Percentiles rank a stretch among this genome's conserved stretches.
phyloP scores from a whole-genome alignment of 768 basidiomycete species.

The Xerocomellus chrysenteron region DNA sequence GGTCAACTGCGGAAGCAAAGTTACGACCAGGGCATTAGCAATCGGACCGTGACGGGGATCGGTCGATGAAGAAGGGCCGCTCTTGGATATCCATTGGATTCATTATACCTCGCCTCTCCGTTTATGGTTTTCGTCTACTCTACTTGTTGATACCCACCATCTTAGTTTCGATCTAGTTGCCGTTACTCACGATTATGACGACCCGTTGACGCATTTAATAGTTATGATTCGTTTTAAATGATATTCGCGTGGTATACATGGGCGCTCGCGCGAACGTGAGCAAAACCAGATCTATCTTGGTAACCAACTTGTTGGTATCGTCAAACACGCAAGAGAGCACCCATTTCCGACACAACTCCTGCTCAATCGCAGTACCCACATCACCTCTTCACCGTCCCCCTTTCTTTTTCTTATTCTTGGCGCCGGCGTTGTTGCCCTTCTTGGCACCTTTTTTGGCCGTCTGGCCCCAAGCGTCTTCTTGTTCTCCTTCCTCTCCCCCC shows the following conservation, averaged over 20 bases:
- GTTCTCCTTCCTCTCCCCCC: conserved; percentile 12
- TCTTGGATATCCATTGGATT: not conserved
- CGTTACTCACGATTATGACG: conserved; percentile 1
- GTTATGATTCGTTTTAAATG: not conserved
- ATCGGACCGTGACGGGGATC: conserved; percentile 54
- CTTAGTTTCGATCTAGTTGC: not conserved
- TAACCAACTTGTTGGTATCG: conserved; percentile 1
- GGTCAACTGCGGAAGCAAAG: conserved; percentile 42
- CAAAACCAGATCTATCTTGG: not conserved
- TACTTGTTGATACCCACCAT: not conserved
- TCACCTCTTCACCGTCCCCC: not conserved
- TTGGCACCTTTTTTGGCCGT: not conserved
- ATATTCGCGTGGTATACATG: not conserved
- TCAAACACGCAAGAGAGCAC: not conserved
- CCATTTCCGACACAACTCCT: not conserved
- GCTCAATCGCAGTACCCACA: conserved; percentile 3
- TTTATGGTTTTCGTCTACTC: not conserved
- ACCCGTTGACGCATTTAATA: not conserved
- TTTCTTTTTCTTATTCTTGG: conserved; percentile 17
- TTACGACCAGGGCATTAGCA: conserved; percentile 38
- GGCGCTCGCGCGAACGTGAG: not conserved
- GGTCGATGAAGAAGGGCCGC: conserved; percentile 28
- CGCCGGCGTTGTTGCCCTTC: not conserved
- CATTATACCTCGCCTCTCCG: not conserved
- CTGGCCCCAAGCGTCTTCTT: not conserved